Conservation (phyloP, 257 asterid species). For the Solanum microdontum region DNA sequence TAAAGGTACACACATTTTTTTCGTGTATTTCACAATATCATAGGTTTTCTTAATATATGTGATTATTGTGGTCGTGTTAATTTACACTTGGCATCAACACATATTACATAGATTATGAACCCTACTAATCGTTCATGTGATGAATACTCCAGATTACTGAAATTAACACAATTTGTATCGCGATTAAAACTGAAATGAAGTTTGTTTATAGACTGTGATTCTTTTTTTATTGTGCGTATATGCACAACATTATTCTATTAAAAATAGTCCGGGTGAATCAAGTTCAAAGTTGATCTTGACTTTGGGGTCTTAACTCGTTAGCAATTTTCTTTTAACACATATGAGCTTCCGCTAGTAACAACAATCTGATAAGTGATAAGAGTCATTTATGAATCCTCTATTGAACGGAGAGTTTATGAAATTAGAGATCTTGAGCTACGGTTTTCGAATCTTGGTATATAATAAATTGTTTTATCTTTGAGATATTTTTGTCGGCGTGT, state of each 20-base stretch:
- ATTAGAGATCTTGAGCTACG: background rate
- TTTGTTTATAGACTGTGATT: background rate
- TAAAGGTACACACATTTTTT: too few relatives aligned
- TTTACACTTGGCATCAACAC: background rate
- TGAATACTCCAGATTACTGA: background rate
- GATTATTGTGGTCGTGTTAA: background rate
- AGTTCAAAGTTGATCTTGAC: background rate
- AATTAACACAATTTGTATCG: too few relatives aligned
- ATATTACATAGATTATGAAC: too few relatives aligned
- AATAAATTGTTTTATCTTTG: background rate
- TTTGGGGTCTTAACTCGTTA: background rate
- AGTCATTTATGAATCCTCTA: background rate
- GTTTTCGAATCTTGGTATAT: background rate
- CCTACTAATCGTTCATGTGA: background rate
- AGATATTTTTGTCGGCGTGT: background rate
- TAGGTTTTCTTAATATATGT: background rate
- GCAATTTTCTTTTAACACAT: background rate
- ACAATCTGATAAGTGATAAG: background rate
- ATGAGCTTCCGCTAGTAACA: background rate
- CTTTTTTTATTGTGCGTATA: background rate
- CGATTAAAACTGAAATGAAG: background rate
- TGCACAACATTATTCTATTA: background rate
- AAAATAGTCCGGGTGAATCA: background rate
- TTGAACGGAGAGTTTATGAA: background rate
- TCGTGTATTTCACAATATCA: background rate